Base-by-base conservation (phyloP, 2,329 filamentous ascomycete genomes). In the Zymoseptoria pseudotritici region DNA sequence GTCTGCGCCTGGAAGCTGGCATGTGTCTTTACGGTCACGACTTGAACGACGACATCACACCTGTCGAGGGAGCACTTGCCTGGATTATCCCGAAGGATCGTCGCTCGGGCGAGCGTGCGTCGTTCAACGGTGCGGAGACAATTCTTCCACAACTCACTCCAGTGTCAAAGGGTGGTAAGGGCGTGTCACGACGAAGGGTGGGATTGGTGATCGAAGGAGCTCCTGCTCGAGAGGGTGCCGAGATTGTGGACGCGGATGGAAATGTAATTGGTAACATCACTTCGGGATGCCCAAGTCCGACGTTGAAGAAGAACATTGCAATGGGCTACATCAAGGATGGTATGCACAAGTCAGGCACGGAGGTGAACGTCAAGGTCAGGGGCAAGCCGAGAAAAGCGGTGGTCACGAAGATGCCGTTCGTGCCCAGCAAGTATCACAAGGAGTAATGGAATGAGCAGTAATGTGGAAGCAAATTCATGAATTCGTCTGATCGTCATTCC, bases 21-120 rank as follows among this genome's bases (percentile, higher is more conserved):
- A 96, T 99, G 93, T 99, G 94, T 76, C 83, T 99, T n/a, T 99
- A 99, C 77, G 94, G 94, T n/a, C 91, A 97, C 77, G 94, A 99
- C 74, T 83, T 99, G 46, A 86, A 95, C 73, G 93, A 96, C 60
- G 79, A 79, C 0, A 88, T 83, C 10, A 89, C 87, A 1, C 87
- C 87, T 1, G 85, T 88, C 4, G 83, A 86, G 71, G 87, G 83
- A 1, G 81, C 79, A 1, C 76, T 90, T 0, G 80, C 80, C 61
- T 99, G 94, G 93, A 84, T 97, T 70, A 86, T 99, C 61, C 87
- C 89, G 65, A 91, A 91, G 72, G 84, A 87, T 58, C 85, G 93
- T 19, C 87, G 87, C 57, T 77, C 82, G 21, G 77, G 77, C 4
- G 68, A 70, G 19, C 66, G 65, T 9, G 86, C 87, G 11, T 85